Percentiles rank a stretch among this genome's conserved stretches.
phyloP scores from a whole-genome alignment of 306 rosid genomes.

The Parietaria judaica region DNA sequence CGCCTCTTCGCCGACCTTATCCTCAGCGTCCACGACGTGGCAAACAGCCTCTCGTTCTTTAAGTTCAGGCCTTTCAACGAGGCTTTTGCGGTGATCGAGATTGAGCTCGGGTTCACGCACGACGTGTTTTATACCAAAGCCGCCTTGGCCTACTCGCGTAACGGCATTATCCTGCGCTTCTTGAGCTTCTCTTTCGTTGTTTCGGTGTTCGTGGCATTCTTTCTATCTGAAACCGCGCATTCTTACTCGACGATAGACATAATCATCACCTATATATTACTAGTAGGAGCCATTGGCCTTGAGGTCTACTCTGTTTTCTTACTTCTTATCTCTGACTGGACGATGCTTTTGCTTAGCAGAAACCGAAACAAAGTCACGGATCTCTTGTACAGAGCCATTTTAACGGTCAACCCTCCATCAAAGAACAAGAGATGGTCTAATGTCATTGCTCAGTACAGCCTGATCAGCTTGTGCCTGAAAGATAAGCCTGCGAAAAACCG shows the following conservation, averaged over 20 bases:
- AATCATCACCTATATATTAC: constrained; percentile 18
- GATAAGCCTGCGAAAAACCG: not conserved
- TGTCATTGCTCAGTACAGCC: constrained; percentile 22
- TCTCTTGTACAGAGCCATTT: constrained; percentile 2
- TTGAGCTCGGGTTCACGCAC: constrained; percentile 44
- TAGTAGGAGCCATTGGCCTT: constrained; percentile 25
- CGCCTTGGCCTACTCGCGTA: not conserved
- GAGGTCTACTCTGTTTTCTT: constrained; percentile 19
- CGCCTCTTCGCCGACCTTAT: constrained; percentile 36
- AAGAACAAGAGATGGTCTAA: constrained; percentile 24
- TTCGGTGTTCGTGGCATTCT: constrained; percentile 11
- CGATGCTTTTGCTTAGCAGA: constrained; percentile 16
- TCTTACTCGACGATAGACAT: not conserved
- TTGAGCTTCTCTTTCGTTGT: constrained; percentile 6
- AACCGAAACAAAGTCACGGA: constrained; percentile 3
- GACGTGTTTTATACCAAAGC: constrained; percentile 41
- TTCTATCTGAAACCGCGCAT: not conserved
- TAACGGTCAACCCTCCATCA: not conserved
- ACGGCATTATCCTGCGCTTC: constrained; percentile 16
- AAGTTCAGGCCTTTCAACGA: not conserved
- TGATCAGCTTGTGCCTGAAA: constrained; percentile 10
- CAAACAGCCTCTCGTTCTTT: constrained; percentile 15
- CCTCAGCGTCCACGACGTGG: constrained; percentile 22
- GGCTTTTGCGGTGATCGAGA: constrained; percentile 27
- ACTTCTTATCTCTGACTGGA: constrained; percentile 31